These are phyloP conservation scores for Stagonosporopsis cucurbitacearum DNA, from an alignment of 2,329 filamentous ascomycete genomes.

Conservation along the genomic window DNA sequence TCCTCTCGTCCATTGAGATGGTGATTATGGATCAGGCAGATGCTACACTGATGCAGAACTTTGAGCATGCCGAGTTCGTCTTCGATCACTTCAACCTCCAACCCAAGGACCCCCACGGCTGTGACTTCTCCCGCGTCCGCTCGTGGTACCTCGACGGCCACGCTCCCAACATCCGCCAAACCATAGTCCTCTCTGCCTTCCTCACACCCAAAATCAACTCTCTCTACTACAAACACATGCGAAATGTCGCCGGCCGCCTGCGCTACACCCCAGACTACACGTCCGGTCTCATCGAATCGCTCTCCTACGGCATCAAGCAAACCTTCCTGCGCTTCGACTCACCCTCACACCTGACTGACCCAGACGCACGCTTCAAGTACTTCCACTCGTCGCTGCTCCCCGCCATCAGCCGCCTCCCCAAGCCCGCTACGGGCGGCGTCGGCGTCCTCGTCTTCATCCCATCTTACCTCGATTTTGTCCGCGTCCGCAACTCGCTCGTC, in stretches of 20 bases:
- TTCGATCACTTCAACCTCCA: conserved; percentile 91
- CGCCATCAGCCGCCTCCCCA: conserved; percentile 71
- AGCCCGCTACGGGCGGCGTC: conserved; percentile 58
- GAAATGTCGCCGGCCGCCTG: conserved; percentile 80
- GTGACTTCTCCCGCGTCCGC: conserved; percentile 89
- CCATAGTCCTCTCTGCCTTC: conserved; percentile 79
- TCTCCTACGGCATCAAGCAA: conserved; percentile 77
- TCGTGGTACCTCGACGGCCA: conserved; percentile 93
- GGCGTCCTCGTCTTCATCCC: conserved; percentile 90
- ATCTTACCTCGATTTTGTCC: conserved; percentile 93
- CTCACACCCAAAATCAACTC: conserved; percentile 87
- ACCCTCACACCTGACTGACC: conserved; percentile 72
- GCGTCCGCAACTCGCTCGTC: conserved; percentile 89
- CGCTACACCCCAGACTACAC: conserved; percentile 72
- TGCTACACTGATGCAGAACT: conserved; percentile 95
- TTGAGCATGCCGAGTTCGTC: conserved; percentile 93
- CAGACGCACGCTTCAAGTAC: conserved; percentile 88
- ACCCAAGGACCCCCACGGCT: conserved; percentile 87
- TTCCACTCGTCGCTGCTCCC: conserved; percentile 85
- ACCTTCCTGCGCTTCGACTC: conserved; percentile 89
- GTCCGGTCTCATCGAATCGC: conserved; percentile 72
- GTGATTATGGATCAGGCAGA: conserved; percentile 91
- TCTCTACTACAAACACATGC: conserved; percentile 76
- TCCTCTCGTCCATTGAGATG: conserved; percentile 90
- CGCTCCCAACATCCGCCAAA: conserved; percentile 82